Conservation (phyloP, 805 yeast genomes). For the Brettanomyces custersianus region DNA sequence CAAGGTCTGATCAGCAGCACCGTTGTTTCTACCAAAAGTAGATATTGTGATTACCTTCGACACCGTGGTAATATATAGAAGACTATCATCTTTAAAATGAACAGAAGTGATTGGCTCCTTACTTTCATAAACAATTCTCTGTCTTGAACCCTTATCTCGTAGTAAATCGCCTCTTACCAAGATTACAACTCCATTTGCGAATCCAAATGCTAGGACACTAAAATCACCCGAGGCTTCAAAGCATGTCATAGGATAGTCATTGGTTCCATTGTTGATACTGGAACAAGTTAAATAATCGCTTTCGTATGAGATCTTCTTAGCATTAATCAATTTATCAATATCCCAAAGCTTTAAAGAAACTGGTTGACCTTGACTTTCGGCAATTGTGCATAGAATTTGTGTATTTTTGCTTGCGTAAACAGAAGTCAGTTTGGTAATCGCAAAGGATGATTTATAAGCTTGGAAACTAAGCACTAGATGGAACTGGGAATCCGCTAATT, state of each 20-base stretch:
- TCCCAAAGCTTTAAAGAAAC: slow-evolving; percentile 67
- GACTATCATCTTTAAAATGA: slow-evolving; percentile 44
- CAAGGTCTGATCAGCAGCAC: slow-evolving; percentile 43
- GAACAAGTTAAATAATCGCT: slow-evolving; percentile 50
- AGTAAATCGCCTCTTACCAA: slow-evolving; percentile 80
- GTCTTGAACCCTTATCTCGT: slow-evolving; percentile 86
- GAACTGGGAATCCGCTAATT: slow-evolving; percentile 45
- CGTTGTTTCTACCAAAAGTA: slow-evolving; percentile 72
- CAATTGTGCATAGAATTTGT: slow-evolving; percentile 58
- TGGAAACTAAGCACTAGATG: slow-evolving; percentile 39
- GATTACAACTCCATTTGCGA: slow-evolving; percentile 75
- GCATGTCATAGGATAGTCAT: slow-evolving; percentile 71
- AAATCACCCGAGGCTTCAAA: slow-evolving; percentile 45
- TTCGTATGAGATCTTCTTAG: slow-evolving; percentile 23
- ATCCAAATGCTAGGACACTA: slow-evolving; percentile 66
- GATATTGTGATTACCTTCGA: slow-evolving; percentile 60
- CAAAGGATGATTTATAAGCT: slow-evolving; percentile 60
- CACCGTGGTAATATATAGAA: slow-evolving; percentile 67
- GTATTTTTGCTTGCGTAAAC: slow-evolving; percentile 8
- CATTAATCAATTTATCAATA: slow-evolving; percentile 37
- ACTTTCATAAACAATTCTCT: slow-evolving; percentile 66
- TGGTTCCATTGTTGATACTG: slow-evolving; percentile 58
- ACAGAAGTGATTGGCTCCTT: slow-evolving; percentile 77
- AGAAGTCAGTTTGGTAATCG: slow-evolving; percentile 42
- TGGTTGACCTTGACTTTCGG: slow-evolving; percentile 67